These are phyloP conservation scores for Gypsophila paniculata DNA, from an alignment of 179 eudicot genomes.

Conservation along the genomic window DNA sequence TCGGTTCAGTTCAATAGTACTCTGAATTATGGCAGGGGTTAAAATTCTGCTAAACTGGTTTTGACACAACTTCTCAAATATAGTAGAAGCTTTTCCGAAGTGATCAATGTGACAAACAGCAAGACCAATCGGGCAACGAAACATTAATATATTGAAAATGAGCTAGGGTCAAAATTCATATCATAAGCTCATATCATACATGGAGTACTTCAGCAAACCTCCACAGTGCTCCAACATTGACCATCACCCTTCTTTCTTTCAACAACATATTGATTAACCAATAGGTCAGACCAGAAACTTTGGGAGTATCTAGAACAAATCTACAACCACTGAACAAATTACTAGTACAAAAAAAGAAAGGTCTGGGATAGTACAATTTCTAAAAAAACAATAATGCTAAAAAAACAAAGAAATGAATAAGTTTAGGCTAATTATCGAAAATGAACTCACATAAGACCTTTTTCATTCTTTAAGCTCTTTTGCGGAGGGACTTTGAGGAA, in stretches of 20 bases:
- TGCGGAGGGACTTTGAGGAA: too few relatives aligned
- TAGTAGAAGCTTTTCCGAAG: not conserved
- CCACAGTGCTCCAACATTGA: not conserved
- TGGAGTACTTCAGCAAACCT: not conserved
- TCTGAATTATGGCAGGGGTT: not conserved
- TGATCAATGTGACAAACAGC: not conserved
- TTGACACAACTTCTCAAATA: not conserved
- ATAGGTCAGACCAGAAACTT: slow-evolving; percentile 1
- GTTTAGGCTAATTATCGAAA: too few relatives aligned
- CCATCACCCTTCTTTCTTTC: not conserved
- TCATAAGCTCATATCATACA: not conserved
- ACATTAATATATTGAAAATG: not conserved
- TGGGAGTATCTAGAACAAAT: not conserved
- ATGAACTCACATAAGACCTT: too few relatives aligned
- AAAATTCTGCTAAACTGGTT: not conserved
- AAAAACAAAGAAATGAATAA: too few relatives aligned
- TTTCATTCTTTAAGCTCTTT: too few relatives aligned
- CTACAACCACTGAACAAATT: not conserved
- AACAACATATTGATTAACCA: not conserved
- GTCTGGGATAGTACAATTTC: not conserved
- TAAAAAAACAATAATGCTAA: too few relatives aligned
- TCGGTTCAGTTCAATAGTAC: not conserved
- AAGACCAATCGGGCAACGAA: not conserved
- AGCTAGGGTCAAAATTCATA: not conserved
- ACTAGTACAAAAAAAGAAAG: not conserved